A percentile compares a stretch with the other conserved stretches of the same genome.
phyloP scores from a whole-genome alignment of 148 eudicot species.

The Rhododendron griersonianum region DNA sequence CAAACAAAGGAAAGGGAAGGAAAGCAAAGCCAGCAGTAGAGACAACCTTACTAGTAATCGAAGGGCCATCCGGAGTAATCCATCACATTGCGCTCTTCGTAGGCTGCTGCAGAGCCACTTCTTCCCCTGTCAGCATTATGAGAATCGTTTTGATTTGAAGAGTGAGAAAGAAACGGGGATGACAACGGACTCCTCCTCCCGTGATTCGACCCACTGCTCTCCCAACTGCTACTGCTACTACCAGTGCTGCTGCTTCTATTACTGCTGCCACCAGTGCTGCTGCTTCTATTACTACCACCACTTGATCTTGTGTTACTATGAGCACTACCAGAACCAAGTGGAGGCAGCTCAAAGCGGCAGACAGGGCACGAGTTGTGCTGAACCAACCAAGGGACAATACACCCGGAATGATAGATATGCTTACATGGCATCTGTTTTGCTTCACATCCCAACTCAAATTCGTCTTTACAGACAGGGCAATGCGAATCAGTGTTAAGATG shows the following conservation, averaged over 20 bases:
- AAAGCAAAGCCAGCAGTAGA: slow-evolving; percentile 12
- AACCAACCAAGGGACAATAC: slow-evolving; percentile 91
- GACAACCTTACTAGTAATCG: slow-evolving; percentile 34
- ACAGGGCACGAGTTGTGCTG: slow-evolving; percentile 97
- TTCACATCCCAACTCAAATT: slow-evolving; percentile 69
- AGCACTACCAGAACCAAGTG: slow-evolving; percentile 36
- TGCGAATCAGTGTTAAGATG: slow-evolving; percentile 78
- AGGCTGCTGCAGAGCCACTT: slow-evolving; percentile 34
- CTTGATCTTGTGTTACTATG: slow-evolving; percentile 26
- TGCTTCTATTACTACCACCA: slow-evolving; percentile 19
- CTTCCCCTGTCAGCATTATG: slow-evolving; percentile 33
- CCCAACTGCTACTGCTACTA: slow-evolving; percentile 27
- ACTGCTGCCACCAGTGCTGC: background rate
- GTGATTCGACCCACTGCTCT: slow-evolving; percentile 30
- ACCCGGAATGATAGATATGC: slow-evolving; percentile 80
- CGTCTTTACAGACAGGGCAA: slow-evolving; percentile 91
- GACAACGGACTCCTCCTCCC: slow-evolving; percentile 72
- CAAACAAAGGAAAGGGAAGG: slow-evolving; percentile 8
- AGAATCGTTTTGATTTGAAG: slow-evolving; percentile 40
- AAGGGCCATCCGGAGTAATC: slow-evolving; percentile 61
- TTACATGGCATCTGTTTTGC: slow-evolving; percentile 94
- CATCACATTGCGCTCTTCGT: slow-evolving; percentile 48
- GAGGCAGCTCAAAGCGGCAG: slow-evolving; percentile 77
- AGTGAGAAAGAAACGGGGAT: slow-evolving; percentile 74
- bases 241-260: slow-evolving; percentile 15